These are phyloP conservation scores for Obba rivulosa DNA, from an alignment of 768 basidiomycete genomes.

Conservation along the genomic window DNA sequence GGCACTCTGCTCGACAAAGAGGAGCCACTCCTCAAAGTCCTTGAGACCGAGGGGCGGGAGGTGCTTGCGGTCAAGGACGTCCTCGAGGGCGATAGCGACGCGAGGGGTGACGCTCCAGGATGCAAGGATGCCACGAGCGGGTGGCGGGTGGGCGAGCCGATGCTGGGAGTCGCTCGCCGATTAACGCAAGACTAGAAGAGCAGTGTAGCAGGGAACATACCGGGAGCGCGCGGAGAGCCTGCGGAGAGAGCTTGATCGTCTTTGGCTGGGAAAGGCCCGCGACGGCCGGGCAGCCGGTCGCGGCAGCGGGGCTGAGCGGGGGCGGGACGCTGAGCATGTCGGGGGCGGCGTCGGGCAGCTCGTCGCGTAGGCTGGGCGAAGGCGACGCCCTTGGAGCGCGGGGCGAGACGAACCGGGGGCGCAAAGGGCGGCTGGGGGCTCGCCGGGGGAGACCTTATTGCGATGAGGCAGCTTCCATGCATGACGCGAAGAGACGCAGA, in stretches of 20 bases:
- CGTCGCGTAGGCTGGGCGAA: too few relatives aligned
- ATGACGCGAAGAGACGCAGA: too few relatives aligned
- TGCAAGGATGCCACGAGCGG: slow-evolving; percentile 7
- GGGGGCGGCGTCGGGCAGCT: background rate
- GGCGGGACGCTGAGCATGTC: background rate
- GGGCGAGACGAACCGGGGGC: too few relatives aligned
- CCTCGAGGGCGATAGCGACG: slow-evolving; percentile 63
- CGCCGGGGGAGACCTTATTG: too few relatives aligned
- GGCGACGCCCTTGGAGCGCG: too few relatives aligned
- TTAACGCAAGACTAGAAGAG: background rate
- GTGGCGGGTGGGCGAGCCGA: slow-evolving; percentile 15
- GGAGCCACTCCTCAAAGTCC: slow-evolving; percentile 65
- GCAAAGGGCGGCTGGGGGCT: too few relatives aligned
- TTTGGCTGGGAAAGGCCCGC: slow-evolving; percentile 23
- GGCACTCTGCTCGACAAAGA: slow-evolving; percentile 70
- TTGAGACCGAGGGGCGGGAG: slow-evolving; percentile 67
- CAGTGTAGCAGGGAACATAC: slow-evolving; percentile 21
- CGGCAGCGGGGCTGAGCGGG: background rate
- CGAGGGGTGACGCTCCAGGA: slow-evolving; percentile 50
- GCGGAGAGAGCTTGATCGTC: slow-evolving; percentile 28
- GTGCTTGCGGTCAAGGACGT: slow-evolving; percentile 71
- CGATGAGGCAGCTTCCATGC: too few relatives aligned
- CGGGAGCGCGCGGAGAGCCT: slow-evolving; percentile 34
- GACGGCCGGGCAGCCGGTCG: slow-evolving; percentile 18
- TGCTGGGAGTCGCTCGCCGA: slow-evolving; percentile 3